Evolutionary conservation across 306 rosid genomes (phyloP).

Genomic region (Cicer pinnatifidum): DNA sequence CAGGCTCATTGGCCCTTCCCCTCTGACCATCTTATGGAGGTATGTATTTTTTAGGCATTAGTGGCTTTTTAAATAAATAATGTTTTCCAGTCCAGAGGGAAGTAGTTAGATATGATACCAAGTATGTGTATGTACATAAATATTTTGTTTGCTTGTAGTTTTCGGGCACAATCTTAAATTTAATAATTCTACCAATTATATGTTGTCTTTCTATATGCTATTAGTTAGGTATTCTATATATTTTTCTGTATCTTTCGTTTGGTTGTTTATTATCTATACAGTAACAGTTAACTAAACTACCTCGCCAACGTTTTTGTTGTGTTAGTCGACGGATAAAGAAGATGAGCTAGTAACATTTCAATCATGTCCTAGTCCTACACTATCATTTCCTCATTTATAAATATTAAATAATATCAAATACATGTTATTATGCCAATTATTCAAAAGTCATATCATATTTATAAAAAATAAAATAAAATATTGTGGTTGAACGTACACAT

Average conservation of each 20-base stretch:
- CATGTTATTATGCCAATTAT: background rate
- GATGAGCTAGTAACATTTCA: conserved; percentile 14
- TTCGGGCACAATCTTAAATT: background rate
- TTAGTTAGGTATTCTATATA: conserved; percentile 2
- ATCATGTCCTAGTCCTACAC: background rate
- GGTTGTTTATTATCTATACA: background rate
- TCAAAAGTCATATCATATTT: conserved; percentile 1
- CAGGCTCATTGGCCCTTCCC: conserved; percentile 99
- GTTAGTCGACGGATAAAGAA: background rate
- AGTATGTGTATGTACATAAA: conserved; percentile 2
- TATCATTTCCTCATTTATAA: no score
- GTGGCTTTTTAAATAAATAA: conserved; percentile 25
- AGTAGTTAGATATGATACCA: conserved; percentile 14
- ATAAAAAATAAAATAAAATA: no score
- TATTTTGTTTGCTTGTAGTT: conserved; percentile 5
- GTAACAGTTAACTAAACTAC: background rate
- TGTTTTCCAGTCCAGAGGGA: conserved; percentile 22
- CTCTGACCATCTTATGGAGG: conserved; percentile 84
- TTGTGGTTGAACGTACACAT: no score
- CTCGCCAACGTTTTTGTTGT: background rate
- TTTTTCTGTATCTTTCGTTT: background rate
- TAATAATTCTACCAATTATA: background rate
- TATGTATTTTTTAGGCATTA: conserved; percentile 39
- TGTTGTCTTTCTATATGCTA: background rate
- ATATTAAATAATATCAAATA: no score